Conservation (phyloP, 495 filamentous ascomycete genomes). For the Tuber borchii region DNA sequence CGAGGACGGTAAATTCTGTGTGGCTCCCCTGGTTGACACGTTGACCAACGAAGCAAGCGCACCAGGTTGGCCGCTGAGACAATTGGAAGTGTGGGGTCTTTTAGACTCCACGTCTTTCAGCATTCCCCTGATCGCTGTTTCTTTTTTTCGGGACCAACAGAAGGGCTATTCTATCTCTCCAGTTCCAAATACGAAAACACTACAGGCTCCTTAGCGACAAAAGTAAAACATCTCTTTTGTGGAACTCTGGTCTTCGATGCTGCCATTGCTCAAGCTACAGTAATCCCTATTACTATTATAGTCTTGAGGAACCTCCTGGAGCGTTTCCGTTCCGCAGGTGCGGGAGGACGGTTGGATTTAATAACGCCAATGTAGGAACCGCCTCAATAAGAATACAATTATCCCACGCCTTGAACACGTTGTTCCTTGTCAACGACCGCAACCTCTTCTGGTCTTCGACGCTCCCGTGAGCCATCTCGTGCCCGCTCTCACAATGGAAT, state of each 20-base stretch:
- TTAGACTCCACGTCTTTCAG: slow-evolving; percentile 26
- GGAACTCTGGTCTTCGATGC: slow-evolving; percentile 1
- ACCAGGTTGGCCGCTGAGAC: slow-evolving; percentile 23
- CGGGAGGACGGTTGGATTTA: slow-evolving; percentile 14
- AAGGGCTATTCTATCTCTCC: slow-evolving; percentile 8
- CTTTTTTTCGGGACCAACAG: slow-evolving; percentile 19
- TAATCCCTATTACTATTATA: slow-evolving; percentile 21
- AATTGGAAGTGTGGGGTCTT: slow-evolving; percentile 28
- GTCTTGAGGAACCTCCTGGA: slow-evolving; percentile 19
- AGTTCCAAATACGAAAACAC: slow-evolving; percentile 1
- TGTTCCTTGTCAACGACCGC: slow-evolving; percentile 32
- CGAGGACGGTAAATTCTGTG: slow-evolving; percentile 17
- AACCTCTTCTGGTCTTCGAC: slow-evolving; percentile 8
- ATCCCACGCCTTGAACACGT: slow-evolving; percentile 36
- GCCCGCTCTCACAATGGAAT: slow-evolving; percentile 21
- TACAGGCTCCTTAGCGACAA: slow-evolving; percentile 9
- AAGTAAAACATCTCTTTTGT: slow-evolving; percentile 17
- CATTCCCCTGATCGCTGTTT: slow-evolving; percentile 21
- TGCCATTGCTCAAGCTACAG: slow-evolving; percentile 17
- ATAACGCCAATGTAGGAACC: slow-evolving; percentile 39
- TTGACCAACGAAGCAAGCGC: slow-evolving; percentile 25
- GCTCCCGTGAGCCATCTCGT: slow-evolving; percentile 21
- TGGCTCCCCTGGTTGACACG: slow-evolving; percentile 32
- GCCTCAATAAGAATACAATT: slow-evolving; percentile 22
- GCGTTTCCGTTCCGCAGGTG: slow-evolving; percentile 25